These are phyloP conservation scores for Salinomyces thailandicus DNA, from an alignment of 2,329 filamentous ascomycete genomes.

Conservation along the genomic window DNA sequence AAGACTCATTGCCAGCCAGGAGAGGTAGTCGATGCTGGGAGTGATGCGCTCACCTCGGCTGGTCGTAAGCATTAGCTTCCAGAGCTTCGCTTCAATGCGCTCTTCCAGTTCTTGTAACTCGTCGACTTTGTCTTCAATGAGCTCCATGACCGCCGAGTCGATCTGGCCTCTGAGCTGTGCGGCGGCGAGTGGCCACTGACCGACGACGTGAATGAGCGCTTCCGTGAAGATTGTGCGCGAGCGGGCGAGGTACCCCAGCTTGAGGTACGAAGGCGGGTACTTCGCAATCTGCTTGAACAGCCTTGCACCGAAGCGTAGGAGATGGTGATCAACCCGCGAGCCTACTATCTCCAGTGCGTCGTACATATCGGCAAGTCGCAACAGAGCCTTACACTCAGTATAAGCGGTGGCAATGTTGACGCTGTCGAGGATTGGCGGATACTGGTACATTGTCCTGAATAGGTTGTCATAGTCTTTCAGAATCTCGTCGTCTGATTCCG, in stretches of 20 bases:
- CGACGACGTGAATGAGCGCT: conserved; percentile 85
- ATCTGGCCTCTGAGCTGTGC: conserved; percentile 64
- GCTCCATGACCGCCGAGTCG: conserved; percentile 66
- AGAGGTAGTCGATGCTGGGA: conserved; percentile 68
- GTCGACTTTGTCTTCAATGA: conserved; percentile 92
- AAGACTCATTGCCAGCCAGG: conserved; percentile 78
- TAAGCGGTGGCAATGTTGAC: conserved; percentile 89
- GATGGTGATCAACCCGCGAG: conserved; percentile 82
- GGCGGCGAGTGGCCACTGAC: conserved; percentile 79
- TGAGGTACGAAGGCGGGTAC: conserved; percentile 85
- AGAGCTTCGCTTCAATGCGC: conserved; percentile 69
- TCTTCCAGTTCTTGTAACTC: conserved; percentile 76
- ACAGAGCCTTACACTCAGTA: conserved; percentile 82
- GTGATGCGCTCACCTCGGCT: conserved; percentile 71
- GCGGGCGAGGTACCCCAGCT: conserved; percentile 74
- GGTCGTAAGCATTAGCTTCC: conserved; percentile 69
- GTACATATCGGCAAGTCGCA: conserved; percentile 87
- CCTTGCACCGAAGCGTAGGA: conserved; percentile 80
- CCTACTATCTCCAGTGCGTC: conserved; percentile 82
- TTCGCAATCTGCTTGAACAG: conserved; percentile 96
- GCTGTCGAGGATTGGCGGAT: conserved; percentile 67
- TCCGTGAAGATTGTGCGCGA: conserved; percentile 67
- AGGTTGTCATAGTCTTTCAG: conserved; percentile 92
- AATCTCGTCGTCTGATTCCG: conserved; percentile 57
- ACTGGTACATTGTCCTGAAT: conserved; percentile 93